Conservation (phyloP, 169 alveolate species). For the Neospora caninum region DNA sequence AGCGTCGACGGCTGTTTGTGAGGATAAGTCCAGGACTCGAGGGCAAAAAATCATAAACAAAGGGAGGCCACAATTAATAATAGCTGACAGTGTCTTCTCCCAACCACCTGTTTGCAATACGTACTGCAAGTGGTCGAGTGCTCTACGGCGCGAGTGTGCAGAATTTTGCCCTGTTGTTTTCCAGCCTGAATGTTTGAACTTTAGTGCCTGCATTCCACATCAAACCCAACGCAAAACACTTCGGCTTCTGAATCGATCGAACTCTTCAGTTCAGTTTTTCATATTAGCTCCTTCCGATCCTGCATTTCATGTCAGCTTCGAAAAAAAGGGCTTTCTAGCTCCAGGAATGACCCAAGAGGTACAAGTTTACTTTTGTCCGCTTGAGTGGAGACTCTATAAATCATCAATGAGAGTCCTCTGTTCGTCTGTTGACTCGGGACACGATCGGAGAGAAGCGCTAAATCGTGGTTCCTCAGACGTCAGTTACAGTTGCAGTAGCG, state of each 20-base stretch:
- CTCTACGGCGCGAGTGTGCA: not conserved
- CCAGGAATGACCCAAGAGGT: constrained; percentile 27
- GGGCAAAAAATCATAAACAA: not conserved
- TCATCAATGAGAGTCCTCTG: not conserved
- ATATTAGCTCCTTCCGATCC: not conserved
- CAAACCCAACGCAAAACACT: not conserved
- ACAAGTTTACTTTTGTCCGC: not conserved
- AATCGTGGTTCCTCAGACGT: not conserved
- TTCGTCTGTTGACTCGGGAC: not conserved
- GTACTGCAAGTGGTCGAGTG: not conserved
- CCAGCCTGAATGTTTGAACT: constrained; percentile 1
- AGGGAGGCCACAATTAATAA: not conserved
- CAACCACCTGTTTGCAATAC: not conserved
- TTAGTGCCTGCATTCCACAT: not conserved
- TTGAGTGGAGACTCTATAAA: not conserved
- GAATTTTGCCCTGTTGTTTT: not conserved
- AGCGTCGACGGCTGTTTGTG: not conserved
- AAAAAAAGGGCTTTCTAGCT: constrained; percentile 23
- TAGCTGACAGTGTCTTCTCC: not conserved
- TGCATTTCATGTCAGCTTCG: not conserved
- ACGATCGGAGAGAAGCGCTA: not conserved
- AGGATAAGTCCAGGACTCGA: not conserved
- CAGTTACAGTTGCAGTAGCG: not conserved
- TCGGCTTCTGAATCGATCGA: not conserved
- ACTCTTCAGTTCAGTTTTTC: not conserved